Conservation (phyloP, 306 rosid genomes). For the Acmispon strigosus region DNA sequence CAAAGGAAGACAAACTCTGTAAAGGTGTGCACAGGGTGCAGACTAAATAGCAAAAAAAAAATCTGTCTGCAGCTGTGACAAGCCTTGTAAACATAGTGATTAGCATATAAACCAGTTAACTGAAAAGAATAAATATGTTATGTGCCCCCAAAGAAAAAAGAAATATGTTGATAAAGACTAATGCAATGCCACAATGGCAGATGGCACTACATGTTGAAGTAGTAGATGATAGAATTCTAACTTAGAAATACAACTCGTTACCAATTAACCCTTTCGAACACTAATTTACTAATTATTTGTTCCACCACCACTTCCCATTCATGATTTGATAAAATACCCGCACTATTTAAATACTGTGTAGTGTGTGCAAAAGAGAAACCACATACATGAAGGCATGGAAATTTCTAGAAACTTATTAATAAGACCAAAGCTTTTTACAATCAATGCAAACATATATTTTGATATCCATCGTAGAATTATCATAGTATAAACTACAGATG, state of each 20-base stretch:
- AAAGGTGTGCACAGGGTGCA: background rate
- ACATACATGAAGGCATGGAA: background rate
- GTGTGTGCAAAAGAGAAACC: background rate
- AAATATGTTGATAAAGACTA: background rate
- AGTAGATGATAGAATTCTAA: background rate
- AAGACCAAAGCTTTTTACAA: background rate
- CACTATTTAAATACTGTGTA: background rate
- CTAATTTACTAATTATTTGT: background rate
- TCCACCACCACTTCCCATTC: background rate
- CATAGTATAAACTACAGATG: background rate
- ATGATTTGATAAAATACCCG: background rate
- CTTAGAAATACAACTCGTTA: background rate
- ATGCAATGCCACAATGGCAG: background rate
- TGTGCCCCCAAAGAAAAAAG: background rate
- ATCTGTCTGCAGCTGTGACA: background rate
- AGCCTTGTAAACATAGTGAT: background rate
- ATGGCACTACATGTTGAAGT: background rate
- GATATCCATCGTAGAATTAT: background rate
- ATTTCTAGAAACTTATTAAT: background rate
- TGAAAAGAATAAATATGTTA: background rate
- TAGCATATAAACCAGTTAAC: background rate
- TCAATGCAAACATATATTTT: background rate
- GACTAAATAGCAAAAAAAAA: background rate
- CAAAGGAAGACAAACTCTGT: constrained; percentile 11
- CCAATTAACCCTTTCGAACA: background rate